A percentile compares a stretch with the other conserved stretches of the same genome.
Conservation (phyloP, 1,284 basidiomycete species). For the Trichosporon sp. region DNA sequence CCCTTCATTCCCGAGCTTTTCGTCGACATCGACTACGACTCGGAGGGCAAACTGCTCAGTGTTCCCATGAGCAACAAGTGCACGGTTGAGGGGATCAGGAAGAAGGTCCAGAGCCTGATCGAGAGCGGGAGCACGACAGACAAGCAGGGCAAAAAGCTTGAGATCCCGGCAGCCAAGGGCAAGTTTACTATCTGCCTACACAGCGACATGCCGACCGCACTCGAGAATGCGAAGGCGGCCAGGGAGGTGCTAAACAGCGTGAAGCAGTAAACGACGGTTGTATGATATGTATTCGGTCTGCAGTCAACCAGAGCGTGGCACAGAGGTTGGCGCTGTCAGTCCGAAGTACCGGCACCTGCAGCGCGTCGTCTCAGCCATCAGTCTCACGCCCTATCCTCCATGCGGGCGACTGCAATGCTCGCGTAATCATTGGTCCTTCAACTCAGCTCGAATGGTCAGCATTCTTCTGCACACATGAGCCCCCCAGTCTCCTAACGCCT, state of each 20-base stretch:
- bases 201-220: constrained; percentile 42
- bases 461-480: too few relatives aligned
- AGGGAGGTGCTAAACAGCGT: constrained; percentile 22
- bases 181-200: constrained; percentile 69
- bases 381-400: too few relatives aligned
- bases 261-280: not conserved
- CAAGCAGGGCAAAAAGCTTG: constrained; percentile 30
- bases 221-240: constrained; percentile 29
- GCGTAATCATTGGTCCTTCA: too few relatives aligned
- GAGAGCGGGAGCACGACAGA: constrained; percentile 58
- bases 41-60: constrained; percentile 41
- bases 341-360: too few relatives aligned
- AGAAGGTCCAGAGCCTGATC: constrained; percentile 73
- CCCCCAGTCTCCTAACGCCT: too few relatives aligned
- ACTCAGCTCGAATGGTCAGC: too few relatives aligned
- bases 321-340: too few relatives aligned
- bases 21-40: constrained; percentile 47
- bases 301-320: not conserved
- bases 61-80: constrained; percentile 39
- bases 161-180: constrained; percentile 23
- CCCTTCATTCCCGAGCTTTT: constrained; percentile 50
- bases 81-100: constrained; percentile 62
- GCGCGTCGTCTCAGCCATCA: too few relatives aligned
- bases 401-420: too few relatives aligned
- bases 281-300: not conserved